Conservation (phyloP, 2,329 filamentous ascomycete species). For the Colletotrichum orchidophilum region DNA sequence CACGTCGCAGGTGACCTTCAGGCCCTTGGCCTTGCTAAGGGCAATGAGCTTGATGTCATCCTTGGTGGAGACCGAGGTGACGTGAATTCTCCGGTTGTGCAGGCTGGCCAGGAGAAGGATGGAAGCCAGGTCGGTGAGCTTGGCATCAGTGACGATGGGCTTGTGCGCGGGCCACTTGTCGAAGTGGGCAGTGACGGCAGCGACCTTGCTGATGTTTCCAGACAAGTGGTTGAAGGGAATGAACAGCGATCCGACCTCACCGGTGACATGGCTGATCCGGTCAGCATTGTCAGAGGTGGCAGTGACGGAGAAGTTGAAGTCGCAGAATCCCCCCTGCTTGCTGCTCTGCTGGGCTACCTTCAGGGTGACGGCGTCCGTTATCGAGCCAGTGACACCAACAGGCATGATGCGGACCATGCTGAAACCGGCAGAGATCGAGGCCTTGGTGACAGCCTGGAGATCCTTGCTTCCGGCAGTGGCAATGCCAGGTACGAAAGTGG, state of each 20-base stretch:
- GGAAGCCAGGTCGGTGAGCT: constrained; percentile 82
- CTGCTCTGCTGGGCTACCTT: constrained; percentile 78
- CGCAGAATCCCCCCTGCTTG: constrained; percentile 74
- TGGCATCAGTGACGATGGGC: constrained; percentile 83
- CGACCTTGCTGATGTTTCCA: constrained; percentile 86
- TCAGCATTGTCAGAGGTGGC: constrained; percentile 78
- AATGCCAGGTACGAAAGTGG: constrained; percentile 82
- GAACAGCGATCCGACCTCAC: constrained; percentile 82
- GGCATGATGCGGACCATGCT: constrained; percentile 85
- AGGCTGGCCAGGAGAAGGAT: constrained; percentile 81
- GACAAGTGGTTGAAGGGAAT: constrained; percentile 85
- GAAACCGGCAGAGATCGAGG: constrained; percentile 79
- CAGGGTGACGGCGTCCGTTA: constrained; percentile 77
- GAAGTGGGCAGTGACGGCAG: constrained; percentile 81
- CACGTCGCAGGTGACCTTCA: constrained; percentile 84
- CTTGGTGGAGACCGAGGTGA: constrained; percentile 82
- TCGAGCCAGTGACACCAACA: constrained; percentile 75
- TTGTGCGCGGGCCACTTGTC: constrained; percentile 81
- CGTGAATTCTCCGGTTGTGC: constrained; percentile 80
- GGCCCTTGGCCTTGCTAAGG: constrained; percentile 81
- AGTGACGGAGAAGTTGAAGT: constrained; percentile 83
- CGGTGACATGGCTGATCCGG: constrained; percentile 76
- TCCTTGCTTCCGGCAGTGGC: constrained; percentile 72
- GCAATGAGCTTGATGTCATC: constrained; percentile 82
- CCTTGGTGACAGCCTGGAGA: constrained; percentile 75